Evolutionary conservation across 495 filamentous ascomycete genomes (phyloP), one percentile per base, ranked within the genome.

Genomic region (Neurospora sp.): DNA sequence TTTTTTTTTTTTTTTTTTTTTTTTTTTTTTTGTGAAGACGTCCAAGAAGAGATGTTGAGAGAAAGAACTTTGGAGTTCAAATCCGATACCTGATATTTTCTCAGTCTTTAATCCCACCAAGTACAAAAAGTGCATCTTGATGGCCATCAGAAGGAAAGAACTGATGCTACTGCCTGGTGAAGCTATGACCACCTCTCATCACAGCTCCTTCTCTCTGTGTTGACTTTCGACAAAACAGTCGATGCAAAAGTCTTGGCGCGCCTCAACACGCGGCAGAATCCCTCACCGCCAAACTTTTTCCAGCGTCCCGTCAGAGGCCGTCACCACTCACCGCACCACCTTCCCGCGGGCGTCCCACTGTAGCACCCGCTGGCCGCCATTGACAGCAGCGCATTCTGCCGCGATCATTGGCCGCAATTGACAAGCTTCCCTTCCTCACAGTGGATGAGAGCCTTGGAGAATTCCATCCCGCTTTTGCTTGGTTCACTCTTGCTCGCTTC

Each of bases 221-320:
- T 21, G 40, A 42, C 24, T 37, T 37, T 66, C 28, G n/a, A 66
- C 28, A 66, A 62, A 34, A 62, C 24, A 34, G 28, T 31, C 54
- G 24, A 62, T 62, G 24, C 28, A 7, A 62, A 62, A 8, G 54
- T 62, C 54, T 62, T 34, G 54, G 54, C 54, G 54, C 54, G 54
- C 24, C 28, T 34, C 28, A 66, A 59, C 42, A 69, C 28, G 38
- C 70, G 78, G 79, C 79, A 81, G 77, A 81, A 79, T 39, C 21
- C 4, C 34, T 78, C 76, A 80, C 79, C 80, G 80, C 80, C 80
- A 70, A 77, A 77, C 71, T 75, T 70, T 76, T 76, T 79, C 78
- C 24, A 62, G 48, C 24, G 24, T 62, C 48, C 48, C 48, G 43
- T 48, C 43, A 43, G 40, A 43, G 40, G 40, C 40, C 40, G 40